phyloP scores from a whole-genome alignment of 768 basidiomycete genomes.

The Boletus sp. region DNA sequence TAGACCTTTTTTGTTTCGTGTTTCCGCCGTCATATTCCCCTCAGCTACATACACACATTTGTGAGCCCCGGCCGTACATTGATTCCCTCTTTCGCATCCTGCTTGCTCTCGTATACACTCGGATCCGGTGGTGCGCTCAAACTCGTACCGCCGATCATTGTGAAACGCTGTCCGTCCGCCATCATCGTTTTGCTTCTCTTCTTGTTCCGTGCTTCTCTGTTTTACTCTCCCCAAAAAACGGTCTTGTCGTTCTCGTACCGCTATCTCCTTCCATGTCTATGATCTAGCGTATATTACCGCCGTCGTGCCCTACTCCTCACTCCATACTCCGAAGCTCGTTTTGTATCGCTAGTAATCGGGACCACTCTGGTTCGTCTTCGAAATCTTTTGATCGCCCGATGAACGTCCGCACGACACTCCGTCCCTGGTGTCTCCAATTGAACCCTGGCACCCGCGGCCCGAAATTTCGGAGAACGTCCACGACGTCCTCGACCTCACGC shows the following conservation, averaged over 20 bases:
- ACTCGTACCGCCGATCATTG: conserved; percentile 4
- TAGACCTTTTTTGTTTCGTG: not conserved
- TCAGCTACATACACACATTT: not conserved
- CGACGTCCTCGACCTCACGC: conserved; percentile 75
- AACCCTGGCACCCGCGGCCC: conserved; percentile 60
- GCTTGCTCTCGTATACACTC: not conserved
- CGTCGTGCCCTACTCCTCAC: conserved; percentile 10
- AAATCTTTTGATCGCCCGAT: conserved; percentile 84
- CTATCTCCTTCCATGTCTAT: not conserved
- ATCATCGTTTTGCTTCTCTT: not conserved
- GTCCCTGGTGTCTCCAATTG: conserved; percentile 84
- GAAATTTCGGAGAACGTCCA: conserved; percentile 79
- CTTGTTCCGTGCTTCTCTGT: conserved; percentile 13
- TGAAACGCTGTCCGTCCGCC: conserved; percentile 17
- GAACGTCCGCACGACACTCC: conserved; percentile 85
- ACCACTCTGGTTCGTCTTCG: conserved; percentile 87
- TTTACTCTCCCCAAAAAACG: conserved; percentile 3
- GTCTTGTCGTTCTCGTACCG: not conserved
- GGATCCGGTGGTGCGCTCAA: conserved; percentile 1
- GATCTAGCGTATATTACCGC: conserved; percentile 18
- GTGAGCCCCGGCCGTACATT: conserved; percentile 2
- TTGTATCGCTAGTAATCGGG: conserved; percentile 57
- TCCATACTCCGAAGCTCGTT: conserved; percentile 24
- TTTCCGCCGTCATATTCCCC: not conserved
- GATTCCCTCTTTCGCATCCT: not conserved